Evolutionary conservation across 345 rosid genomes (phyloP), one percentile per base, ranked within the genome.

Genomic region (Bruguiera parviflora): DNA sequence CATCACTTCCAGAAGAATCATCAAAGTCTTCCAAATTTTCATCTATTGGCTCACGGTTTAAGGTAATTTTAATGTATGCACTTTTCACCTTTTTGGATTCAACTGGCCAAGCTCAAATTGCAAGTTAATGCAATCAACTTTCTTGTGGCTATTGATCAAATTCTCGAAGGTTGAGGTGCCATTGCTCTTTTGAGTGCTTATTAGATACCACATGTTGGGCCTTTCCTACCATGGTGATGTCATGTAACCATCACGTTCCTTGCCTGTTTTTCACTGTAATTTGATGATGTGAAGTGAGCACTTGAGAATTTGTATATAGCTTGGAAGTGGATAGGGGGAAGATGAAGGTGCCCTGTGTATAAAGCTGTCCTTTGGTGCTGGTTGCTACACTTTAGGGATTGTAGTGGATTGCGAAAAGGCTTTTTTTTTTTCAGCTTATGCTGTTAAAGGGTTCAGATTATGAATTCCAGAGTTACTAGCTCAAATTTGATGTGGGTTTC

Each of bases 1-100:
- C 96, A 63, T 96, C 89, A 57, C 79, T 86, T 72, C 84, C 92
- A 58, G 92, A 84, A 79, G 96, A 92, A 78, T 77, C 96, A 61
- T 92, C 96, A 58, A 92, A 88, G 77, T 88, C 92, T 66, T 90
- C 98, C 75, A 90, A 90, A 72, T 92, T 92, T 85, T 92, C 98
- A 53, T 92, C 98, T 71, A 90, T 92, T 55, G 98, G 98, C 61
- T 81, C 98, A 62, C 89, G 96, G 63, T 92, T 92, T 78, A 92
- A 92, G 98, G 98, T 90, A 80, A 73, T 32, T 32, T 63, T 47
- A 55, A 37, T 13, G 6, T 37, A 8, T 28, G 35, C 33, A 67
- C 63, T 65, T 65, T 67, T 46, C 64, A 16, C 21, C 35, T 57
- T 33, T 53, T 28, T 58, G 3, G 21, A 11, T 64, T 37, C n/a